Conservation (phyloP, 2,329 filamentous ascomycete genomes). For the Xylariaceae sp. region DNA sequence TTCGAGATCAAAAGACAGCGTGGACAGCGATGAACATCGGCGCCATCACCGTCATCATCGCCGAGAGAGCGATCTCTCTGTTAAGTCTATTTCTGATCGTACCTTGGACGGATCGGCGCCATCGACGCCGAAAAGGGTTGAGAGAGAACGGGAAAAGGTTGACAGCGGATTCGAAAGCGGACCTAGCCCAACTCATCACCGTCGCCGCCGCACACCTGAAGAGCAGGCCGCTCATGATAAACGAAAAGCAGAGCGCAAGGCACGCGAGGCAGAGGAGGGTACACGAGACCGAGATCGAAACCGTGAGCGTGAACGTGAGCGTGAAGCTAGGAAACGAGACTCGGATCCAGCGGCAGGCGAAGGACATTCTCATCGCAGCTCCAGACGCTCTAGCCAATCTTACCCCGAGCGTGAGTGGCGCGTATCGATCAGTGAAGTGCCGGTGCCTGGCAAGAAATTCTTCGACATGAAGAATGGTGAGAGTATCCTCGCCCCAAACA, state of each 20-base stretch:
- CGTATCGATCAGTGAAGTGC: slow-evolving; percentile 27
- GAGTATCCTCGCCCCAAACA: slow-evolving; percentile 29
- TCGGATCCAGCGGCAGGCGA: slow-evolving; percentile 23
- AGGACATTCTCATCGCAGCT: slow-evolving; percentile 36
- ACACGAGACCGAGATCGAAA: slow-evolving; percentile 6
- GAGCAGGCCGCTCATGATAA: slow-evolving; percentile 49
- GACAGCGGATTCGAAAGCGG: slow-evolving; percentile 47
- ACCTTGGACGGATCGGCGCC: slow-evolving; percentile 35
- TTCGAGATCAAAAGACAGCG: slow-evolving; percentile 21
- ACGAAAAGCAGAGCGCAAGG: slow-evolving; percentile 47
- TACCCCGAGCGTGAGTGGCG: slow-evolving; percentile 27
- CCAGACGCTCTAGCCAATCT: slow-evolving; percentile 42
- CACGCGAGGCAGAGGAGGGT: slow-evolving; percentile 24
- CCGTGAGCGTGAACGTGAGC: slow-evolving; percentile 25
- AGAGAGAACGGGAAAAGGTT: slow-evolving; percentile 21
- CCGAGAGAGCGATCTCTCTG: slow-evolving; percentile 21
- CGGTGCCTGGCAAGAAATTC: slow-evolving; percentile 37
- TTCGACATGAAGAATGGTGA: slow-evolving; percentile 41
- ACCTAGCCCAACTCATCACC: slow-evolving; percentile 30
- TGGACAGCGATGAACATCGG: slow-evolving; percentile 27
- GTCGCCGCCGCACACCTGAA: slow-evolving; percentile 42
- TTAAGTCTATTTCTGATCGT: slow-evolving; percentile 28
- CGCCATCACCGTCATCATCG: slow-evolving; percentile 39
- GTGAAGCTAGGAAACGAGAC: slow-evolving; percentile 37
- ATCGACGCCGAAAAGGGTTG: slow-evolving; percentile 38